Conservation (phyloP, 1,139 yeast species). For the Yamadazyma taylorii region DNA sequence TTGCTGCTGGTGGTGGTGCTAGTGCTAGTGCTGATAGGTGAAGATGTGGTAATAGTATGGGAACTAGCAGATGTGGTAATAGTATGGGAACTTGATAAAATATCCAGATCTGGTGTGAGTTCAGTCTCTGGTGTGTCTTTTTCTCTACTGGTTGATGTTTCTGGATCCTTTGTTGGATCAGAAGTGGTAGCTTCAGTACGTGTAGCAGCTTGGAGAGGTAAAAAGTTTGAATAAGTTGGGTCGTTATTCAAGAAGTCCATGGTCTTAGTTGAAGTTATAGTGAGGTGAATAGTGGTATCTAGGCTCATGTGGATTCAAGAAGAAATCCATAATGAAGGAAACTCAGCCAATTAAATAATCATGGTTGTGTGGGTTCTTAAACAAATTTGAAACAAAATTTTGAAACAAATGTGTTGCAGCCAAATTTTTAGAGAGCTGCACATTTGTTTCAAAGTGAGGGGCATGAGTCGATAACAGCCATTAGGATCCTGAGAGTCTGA, state of each 20-base stretch:
- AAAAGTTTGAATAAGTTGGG: constrained; percentile 7
- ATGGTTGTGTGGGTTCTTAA: not conserved
- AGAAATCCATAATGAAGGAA: not conserved
- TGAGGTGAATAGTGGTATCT: constrained; percentile 8
- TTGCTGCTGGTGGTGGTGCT: too few relatives aligned
- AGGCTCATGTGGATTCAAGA: constrained; percentile 2
- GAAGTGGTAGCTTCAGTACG: constrained; percentile 5
- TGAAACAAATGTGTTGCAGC: constrained; percentile 3
- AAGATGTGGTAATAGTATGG: constrained; percentile 1
- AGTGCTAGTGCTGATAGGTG: not conserved
- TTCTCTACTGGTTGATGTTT: too few relatives aligned
- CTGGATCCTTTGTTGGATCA: not conserved
- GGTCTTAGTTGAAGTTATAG: constrained; percentile 7
- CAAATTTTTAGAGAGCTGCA: not conserved
- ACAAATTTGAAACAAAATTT: too few relatives aligned
- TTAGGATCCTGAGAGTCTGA: not conserved
- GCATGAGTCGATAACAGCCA: too few relatives aligned
- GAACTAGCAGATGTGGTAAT: constrained; percentile 7
- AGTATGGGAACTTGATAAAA: too few relatives aligned
- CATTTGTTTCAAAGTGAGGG: constrained; percentile 2
- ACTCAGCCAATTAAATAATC: not conserved
- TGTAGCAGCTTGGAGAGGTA: constrained; percentile 2
- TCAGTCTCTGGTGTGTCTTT: too few relatives aligned
- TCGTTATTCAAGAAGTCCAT: constrained; percentile 3
- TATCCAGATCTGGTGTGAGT: too few relatives aligned